Conservation (phyloP, 2,329 filamentous ascomycete genomes). For the Sporothrix euskadiensis region DNA sequence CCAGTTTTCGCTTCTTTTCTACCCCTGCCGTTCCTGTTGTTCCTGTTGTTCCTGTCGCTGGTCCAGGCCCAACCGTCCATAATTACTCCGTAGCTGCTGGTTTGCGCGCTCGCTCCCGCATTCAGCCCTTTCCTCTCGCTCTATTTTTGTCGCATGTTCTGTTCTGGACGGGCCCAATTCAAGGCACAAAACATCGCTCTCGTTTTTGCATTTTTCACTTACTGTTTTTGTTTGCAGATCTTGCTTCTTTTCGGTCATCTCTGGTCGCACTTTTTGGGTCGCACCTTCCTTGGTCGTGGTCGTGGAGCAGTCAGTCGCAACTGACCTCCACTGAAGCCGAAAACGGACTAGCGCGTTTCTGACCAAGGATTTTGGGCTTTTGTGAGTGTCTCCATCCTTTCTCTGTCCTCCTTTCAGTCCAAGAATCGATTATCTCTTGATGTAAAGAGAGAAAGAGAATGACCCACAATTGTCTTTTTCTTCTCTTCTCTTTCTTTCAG, state of each 20-base stretch:
- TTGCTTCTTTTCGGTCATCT: background rate
- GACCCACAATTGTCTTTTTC: background rate
- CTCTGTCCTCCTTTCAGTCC: background rate
- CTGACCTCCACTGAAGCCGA: background rate
- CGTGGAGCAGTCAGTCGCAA: background rate
- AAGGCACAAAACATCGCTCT: no score
- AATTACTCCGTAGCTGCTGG: no score
- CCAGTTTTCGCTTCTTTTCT: background rate
- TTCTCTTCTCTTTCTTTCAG: background rate
- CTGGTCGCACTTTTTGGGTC: background rate
- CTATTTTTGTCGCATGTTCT: conserved; percentile 8
- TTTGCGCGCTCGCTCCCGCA: background rate
- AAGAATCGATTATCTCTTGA: background rate
- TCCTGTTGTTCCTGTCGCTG: background rate
- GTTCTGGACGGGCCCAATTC: no score
- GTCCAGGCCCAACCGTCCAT: background rate
- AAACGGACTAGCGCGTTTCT: background rate
- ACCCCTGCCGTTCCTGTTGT: background rate
- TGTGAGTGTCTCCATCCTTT: background rate
- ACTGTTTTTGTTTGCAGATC: background rate
- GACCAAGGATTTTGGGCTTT: conserved; percentile 15
- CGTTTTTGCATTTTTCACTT: background rate
- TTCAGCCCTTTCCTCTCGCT: background rate
- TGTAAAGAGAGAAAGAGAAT: background rate
- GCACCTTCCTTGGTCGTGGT: background rate